Conservation (phyloP, 2,329 filamentous ascomycete genomes). For the Pyrenophora graminea region DNA sequence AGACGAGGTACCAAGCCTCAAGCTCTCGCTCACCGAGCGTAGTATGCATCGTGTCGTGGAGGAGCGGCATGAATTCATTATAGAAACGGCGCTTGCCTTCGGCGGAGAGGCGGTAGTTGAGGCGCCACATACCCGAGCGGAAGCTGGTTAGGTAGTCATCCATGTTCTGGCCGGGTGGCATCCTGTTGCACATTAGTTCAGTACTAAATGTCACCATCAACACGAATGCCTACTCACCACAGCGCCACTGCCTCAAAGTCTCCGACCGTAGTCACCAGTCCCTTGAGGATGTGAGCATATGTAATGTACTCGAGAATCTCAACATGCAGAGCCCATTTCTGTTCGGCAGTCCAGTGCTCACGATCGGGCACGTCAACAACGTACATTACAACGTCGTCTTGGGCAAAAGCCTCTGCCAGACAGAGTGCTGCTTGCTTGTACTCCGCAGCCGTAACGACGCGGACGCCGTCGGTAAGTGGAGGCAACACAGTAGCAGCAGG, state of each 20-base stretch:
- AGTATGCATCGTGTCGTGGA: conserved; percentile 72
- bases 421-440: conserved; percentile 72
- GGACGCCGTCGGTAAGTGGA: conserved; percentile 56
- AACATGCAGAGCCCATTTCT: conserved; percentile 76
- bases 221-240: conserved; percentile 62
- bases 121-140: conserved; percentile 76
- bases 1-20: conserved; percentile 80
- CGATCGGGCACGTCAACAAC: conserved; percentile 73
- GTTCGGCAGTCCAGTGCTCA: conserved; percentile 64
- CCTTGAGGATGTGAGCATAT: conserved; percentile 74
- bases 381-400: conserved; percentile 75
- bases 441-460: conserved; percentile 67
- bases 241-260: conserved; percentile 79
- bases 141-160: conserved; percentile 74
- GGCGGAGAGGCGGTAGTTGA: conserved; percentile 72
- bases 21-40: conserved; percentile 69
- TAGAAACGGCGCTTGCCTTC: conserved; percentile 78
- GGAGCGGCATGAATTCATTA: conserved; percentile 73
- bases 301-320: conserved; percentile 78
- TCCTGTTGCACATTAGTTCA: conserved; percentile 55
- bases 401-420: conserved; percentile 76
- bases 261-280: conserved; percentile 74
- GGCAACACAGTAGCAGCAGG: conserved; percentile 24
- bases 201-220: neutral
- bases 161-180: conserved; percentile 73